Conservation (phyloP, 2,329 filamentous ascomycete genomes). For the Colletotrichum karsti region DNA sequence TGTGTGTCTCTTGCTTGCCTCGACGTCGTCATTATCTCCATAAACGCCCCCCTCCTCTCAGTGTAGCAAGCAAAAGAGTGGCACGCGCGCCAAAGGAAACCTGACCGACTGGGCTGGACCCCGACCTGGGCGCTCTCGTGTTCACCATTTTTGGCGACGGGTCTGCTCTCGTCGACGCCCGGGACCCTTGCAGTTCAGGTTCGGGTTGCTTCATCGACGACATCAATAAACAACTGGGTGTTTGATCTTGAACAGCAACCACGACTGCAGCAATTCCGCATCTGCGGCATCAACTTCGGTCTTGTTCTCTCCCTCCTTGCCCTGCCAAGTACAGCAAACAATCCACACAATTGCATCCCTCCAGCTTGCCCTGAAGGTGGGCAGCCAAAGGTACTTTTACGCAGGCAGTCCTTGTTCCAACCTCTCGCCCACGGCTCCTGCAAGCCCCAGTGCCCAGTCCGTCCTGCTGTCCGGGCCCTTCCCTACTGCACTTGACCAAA, state of each 20-base stretch:
- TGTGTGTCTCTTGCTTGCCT: slow-evolving; percentile 2
- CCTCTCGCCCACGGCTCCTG: neutral
- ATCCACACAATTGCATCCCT: neutral
- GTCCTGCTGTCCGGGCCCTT: slow-evolving; percentile 12
- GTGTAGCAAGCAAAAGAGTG: neutral
- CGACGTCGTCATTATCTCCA: slow-evolving; percentile 23
- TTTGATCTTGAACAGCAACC: neutral
- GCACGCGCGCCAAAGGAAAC: slow-evolving; percentile 22
- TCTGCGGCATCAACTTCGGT: no score
- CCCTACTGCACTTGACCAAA: slow-evolving; percentile 14
- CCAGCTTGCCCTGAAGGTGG: neutral
- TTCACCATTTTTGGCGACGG: no score
- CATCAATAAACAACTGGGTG: no score
- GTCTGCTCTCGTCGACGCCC: neutral
- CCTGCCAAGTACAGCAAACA: slow-evolving; percentile 1
- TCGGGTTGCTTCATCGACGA: neutral
- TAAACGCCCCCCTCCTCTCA: neutral
- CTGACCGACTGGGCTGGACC: slow-evolving; percentile 25
- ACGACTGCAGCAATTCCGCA: neutral
- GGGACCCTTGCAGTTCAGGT: neutral
- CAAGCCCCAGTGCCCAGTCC: neutral
- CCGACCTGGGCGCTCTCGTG: neutral
- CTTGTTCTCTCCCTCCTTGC: neutral
- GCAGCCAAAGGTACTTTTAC: neutral
- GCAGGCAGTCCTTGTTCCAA: neutral